phyloP scores from a whole-genome alignment of 1,284 basidiomycete genomes.

The Hemileccinum hortonii region DNA sequence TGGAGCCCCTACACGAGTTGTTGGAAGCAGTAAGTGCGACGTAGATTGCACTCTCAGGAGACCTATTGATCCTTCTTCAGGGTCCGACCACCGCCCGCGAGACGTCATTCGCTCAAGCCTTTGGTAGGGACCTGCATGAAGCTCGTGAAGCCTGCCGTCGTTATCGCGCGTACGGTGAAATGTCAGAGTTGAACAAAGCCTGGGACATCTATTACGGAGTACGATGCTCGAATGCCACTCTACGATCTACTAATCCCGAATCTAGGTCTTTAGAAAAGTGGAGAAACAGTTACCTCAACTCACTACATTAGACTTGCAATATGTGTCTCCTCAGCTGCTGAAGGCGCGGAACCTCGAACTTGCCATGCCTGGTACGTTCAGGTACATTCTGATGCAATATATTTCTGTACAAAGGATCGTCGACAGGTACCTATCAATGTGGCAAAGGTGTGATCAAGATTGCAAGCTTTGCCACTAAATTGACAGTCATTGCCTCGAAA shows the following conservation, averaged over 20 bases:
- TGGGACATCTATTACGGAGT: slow-evolving; percentile 99
- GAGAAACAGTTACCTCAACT: slow-evolving; percentile 92
- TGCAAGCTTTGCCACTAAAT: slow-evolving; percentile 78
- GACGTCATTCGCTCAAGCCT: slow-evolving; percentile 93
- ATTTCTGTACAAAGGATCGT: not conserved
- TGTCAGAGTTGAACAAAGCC: slow-evolving; percentile 93
- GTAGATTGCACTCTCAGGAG: not conserved
- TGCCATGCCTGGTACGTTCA: slow-evolving; percentile 81
- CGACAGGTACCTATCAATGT: slow-evolving; percentile 86
- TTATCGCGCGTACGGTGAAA: slow-evolving; percentile 86
- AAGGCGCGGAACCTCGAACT: slow-evolving; percentile 89
- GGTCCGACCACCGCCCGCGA: slow-evolving; percentile 94
- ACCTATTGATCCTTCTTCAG: slow-evolving; percentile 38
- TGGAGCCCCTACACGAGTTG: slow-evolving; percentile 94
- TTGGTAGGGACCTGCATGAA: slow-evolving; percentile 90
- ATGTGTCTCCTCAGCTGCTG: slow-evolving; percentile 92
- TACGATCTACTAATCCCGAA: not conserved
- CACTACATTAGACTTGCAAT: slow-evolving; percentile 93
- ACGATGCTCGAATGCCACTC: slow-evolving; percentile 20
- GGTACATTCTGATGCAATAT: not conserved
- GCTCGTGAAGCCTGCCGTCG: slow-evolving; percentile 91
- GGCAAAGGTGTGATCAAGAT: slow-evolving; percentile 88
- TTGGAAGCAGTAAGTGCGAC: slow-evolving; percentile 76
- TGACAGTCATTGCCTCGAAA: slow-evolving; percentile 96
- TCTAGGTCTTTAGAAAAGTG: slow-evolving; percentile 94